phyloP scores from a whole-genome alignment of 371 early-diverging fungal genomes.

The Actinomortierella ambigua region DNA sequence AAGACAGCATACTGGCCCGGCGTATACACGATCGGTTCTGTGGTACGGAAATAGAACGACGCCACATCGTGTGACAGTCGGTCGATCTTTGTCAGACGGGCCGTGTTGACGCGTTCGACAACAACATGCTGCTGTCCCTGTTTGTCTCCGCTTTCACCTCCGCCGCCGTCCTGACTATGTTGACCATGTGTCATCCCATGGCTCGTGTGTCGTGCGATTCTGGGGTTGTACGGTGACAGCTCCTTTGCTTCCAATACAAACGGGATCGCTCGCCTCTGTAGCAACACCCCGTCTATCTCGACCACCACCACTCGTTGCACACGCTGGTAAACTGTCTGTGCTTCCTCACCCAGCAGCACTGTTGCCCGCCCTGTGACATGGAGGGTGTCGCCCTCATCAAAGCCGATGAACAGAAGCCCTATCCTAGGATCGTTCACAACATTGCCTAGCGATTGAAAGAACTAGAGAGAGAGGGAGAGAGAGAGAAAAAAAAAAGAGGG shows the following conservation, averaged over 20 bases:
- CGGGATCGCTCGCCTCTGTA: conserved; percentile 12
- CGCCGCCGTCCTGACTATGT: neutral
- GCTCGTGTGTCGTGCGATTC: conserved; percentile 1
- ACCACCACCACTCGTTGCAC: conserved; percentile 24
- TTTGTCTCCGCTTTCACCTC: neutral
- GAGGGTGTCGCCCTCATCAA: conserved; percentile 27
- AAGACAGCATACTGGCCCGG: conserved; percentile 40
- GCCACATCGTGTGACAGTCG: conserved; percentile 18
- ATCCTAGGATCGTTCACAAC: conserved; percentile 22
- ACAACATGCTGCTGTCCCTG: neutral
- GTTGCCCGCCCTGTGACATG: conserved; percentile 29
- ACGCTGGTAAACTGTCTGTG: conserved; percentile 25
- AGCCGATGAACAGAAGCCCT: conserved; percentile 24
- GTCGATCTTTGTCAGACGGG: conserved; percentile 14
- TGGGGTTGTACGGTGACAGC: conserved; percentile 42
- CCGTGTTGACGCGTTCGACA: neutral
- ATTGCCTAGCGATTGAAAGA: conserved; percentile 40
- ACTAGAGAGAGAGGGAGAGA: conserved; percentile 6
- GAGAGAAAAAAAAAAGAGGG: neutral
- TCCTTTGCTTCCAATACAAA: conserved; percentile 25
- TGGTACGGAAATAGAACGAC: conserved; percentile 17
- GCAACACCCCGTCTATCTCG: conserved; percentile 10
- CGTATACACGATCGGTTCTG: conserved; percentile 10
- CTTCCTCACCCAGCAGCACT: conserved; percentile 19
- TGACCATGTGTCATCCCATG: neutral